Base-by-base conservation (phyloP, 768 basidiomycete species). In the Leccinellum albellum region DNA sequence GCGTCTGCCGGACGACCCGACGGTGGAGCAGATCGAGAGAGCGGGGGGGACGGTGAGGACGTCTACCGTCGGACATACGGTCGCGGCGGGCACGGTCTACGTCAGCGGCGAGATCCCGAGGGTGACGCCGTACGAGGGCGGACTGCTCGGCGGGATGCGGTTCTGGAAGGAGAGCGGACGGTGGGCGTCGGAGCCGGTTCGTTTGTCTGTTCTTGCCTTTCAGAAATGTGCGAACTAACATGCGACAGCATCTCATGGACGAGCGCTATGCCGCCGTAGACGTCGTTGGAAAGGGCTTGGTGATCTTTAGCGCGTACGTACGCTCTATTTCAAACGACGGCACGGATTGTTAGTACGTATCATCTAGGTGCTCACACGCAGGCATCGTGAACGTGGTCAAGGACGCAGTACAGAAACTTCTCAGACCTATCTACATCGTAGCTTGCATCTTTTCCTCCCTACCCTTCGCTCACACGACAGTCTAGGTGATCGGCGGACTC, bases 311-410 rank as follows among this genome's bases (percentile, higher is more conserved):
- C 75, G 85, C 92, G 86, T 90, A 58, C 70, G 89, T 79, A 12
- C 32, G 21, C 40, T 14, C 42, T 50, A 15, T 50, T 53, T 8
- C 24, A 17, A 17, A 35, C 26, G 10, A 26, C n/a, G 3, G 23
- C 29, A 49, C 20, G 24, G 35, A 51, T 50, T 45, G 20, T 49
- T 7, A 17, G n/a, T n/a, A 26, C 26, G 6, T 28, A 6, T 17
- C 3, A 55, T 45, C 52, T 45, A 83, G 82, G 28, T 86, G 84
- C 61, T 85, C 84, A 6, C 91, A 93, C 72, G 91, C 91, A 3
- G 91, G 91, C 1, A 91, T 93, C 54, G 85, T 89, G 45, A 94
- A 94, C 60, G 91, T 94, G 26, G 75, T 89, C 54, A 85, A 78
- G 61, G 85, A 91, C 64, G 91, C 88, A 1, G 72, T 88, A 6